These are phyloP conservation scores for Mesotaenium endlicherianum DNA, from an alignment of 139 green algal genomes.

Conservation along the genomic window DNA sequence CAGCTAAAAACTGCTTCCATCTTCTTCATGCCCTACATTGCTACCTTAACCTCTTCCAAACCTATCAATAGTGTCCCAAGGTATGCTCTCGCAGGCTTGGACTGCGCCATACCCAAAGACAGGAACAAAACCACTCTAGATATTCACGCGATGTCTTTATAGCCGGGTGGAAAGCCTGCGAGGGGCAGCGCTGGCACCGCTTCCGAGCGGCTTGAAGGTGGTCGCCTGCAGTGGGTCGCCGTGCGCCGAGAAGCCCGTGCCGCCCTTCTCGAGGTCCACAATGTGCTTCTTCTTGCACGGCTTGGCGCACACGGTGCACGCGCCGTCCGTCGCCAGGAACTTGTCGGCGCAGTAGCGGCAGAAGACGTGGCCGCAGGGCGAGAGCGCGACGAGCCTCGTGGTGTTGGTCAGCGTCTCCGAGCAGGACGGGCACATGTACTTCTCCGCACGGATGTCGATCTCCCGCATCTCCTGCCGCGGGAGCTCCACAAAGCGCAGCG, in stretches of 20 bases:
- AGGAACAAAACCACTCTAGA: too few species aligned
- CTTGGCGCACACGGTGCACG: constrained; percentile 31
- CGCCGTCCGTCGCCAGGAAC: constrained; percentile 28
- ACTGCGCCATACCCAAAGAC: too few species aligned
- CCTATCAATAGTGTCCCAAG: too few species aligned
- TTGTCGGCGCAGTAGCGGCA: constrained; percentile 42
- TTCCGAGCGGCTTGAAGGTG: constrained; percentile 39
- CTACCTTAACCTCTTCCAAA: too few species aligned
- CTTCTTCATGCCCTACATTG: too few species aligned
- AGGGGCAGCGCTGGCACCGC: background rate
- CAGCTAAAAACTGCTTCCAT: too few species aligned
- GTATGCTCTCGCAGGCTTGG: too few species aligned
- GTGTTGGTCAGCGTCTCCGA: constrained; percentile 37
- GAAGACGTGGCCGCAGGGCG: constrained; percentile 45
- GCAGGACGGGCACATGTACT: constrained; percentile 45
- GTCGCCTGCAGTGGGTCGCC: constrained; percentile 19
- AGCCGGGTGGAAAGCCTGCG: too few species aligned
- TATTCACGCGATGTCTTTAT: too few species aligned
- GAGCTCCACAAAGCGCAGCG: constrained; percentile 34
- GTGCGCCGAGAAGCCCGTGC: constrained; percentile 46
- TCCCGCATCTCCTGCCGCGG: background rate
- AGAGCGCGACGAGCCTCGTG: constrained; percentile 19
- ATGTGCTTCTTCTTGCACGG: constrained; percentile 39
- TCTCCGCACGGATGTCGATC: background rate
- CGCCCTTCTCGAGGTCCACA: constrained; percentile 39